Percentiles rank a stretch among this genome's conserved stretches.
Evolutionary conservation across 352 stramenopile genomes (phyloP).

Genomic region (Phytophthora syringae): DNA sequence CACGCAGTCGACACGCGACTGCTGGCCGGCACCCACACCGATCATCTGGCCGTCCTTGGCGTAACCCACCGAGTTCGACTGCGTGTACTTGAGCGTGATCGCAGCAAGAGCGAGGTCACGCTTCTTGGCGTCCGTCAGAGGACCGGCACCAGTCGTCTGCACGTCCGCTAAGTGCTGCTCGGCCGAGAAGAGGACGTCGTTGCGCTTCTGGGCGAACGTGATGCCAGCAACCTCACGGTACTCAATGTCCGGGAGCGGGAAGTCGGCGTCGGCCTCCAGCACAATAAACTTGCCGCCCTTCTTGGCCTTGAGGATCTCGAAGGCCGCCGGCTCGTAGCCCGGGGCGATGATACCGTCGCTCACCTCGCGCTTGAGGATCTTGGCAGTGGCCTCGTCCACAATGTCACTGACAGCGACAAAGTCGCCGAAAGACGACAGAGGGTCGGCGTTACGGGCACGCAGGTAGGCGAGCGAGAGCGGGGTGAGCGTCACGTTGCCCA

Average conservation of each 20-base stretch:
- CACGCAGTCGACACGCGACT: slow-evolving; percentile 99
- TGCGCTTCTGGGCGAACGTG: slow-evolving; percentile 98
- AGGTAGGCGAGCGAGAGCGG: slow-evolving; percentile 97
- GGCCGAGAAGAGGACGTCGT: slow-evolving; percentile 95
- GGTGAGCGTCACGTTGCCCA: slow-evolving; percentile 91
- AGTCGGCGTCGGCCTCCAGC: slow-evolving; percentile 94
- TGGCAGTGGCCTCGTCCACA: slow-evolving; percentile 98
- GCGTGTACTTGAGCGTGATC: slow-evolving; percentile 99
- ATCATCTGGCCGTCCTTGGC: slow-evolving; percentile 99
- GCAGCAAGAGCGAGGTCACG: slow-evolving; percentile 98
- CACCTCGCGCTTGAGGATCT: slow-evolving; percentile 99
- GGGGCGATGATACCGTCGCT: slow-evolving; percentile 99
- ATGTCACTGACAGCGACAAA: slow-evolving; percentile 98
- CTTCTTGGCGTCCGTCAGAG: slow-evolving; percentile 92
- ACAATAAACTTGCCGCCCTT: slow-evolving; percentile 99
- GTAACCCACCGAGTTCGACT: slow-evolving; percentile 99
- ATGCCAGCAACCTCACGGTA: slow-evolving; percentile 99
- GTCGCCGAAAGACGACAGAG: slow-evolving; percentile 99
- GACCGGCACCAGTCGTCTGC: slow-evolving; percentile 88
- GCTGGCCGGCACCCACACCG: slow-evolving; percentile 99
- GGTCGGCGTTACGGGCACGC: slow-evolving; percentile 98
- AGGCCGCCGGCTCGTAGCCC: slow-evolving; percentile 96
- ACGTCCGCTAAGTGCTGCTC: slow-evolving; percentile 93
- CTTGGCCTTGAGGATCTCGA: slow-evolving; percentile 98
- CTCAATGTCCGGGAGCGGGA: slow-evolving; percentile 94